Base-by-base conservation (phyloP, 2,329 filamentous ascomycete genomes). In the Fusarium agapanthi region DNA sequence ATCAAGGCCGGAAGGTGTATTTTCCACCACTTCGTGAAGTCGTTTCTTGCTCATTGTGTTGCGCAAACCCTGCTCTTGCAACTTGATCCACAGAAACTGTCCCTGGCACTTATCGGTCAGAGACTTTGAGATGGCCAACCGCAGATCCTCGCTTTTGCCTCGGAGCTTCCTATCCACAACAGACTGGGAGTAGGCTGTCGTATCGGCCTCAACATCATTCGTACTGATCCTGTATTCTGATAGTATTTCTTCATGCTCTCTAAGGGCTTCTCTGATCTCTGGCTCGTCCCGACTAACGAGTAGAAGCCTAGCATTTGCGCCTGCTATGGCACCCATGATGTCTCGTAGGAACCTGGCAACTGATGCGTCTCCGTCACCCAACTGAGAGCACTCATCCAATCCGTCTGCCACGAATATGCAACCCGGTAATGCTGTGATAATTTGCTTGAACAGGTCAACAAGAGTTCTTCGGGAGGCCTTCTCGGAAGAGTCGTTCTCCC, bases 81-180 rank as follows among this genome's bases (percentile, higher is more conserved):
- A 37, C 20, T 76, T 79, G 2, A 83, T 67, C 73, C 75, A 82
- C 0, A 83, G 47, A 38, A 83, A 83, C 43, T 82, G 81, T 0
- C 80, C 82, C 4, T 79, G 67, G 32, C 77, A 81, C 3, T 75
- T 65, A 7, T 76, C 54, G 0, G 79, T 61, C 61, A 83, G 75
- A n/a, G 45, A 61, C 9, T 73, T 16, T 4, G 79, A 77, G 4
- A 82, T 59, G 0, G 69, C 47, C 1, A 58, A 4, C 24, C 63
- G 67, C 0, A 79, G 30, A 2, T 44, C 26, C 1, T 76, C 28
- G 12, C 59, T 72, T 24, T 81, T 80, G 6, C 79, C 79, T 0
- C 48, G 15, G 1, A 83, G 59, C n/a, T 76, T 81, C 7, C 38
- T 66, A 12, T 80, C 28, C 2, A 83, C 75, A 0, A 83, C 74